Evolutionary conservation across 2,329 filamentous ascomycete species (phyloP), one percentile per base, ranked within the genome.

Genomic region (Tympanopsis confertula): DNA sequence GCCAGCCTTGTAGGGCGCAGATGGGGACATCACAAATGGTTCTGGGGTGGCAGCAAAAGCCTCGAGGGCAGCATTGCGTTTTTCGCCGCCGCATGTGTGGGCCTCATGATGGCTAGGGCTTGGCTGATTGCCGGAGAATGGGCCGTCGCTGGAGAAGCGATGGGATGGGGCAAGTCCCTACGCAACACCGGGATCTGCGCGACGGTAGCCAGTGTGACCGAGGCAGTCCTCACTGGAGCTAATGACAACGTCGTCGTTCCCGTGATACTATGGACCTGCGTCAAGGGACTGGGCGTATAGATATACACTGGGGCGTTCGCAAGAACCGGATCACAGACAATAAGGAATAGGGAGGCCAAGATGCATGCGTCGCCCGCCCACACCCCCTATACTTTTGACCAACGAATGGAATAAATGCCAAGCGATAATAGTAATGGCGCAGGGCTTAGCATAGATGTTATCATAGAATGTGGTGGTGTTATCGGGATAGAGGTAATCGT

Each of bases 181-280:
- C 76, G 78, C 4, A 91, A 89, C 52, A 77, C 82, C 10, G 65
- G 68, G 4, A 53, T 83, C 36, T 93, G 87, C 46, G 87, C 84
- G 4, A 70, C 71, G 32, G 74, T 87, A 41, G 86, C 88, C 19
- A 95, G 88, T 58, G 68, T 95, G 47, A 94, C 91, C 37, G 91
- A 98, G 63, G 88, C 91, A 18, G 89, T 95, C 35, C 63, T 98
- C 45, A 96, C 91, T 13, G 91, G 91, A 2, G 91, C 88, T 20
- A 98, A 98, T 58, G 91, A 98, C 67, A 98, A 98, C 66, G 91
- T 98, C 14, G 81, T 96, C 45, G 89, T 96, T 45, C 91, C 91
- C 3, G 77, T 98, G 40, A 78, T 94, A 37, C 62, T 98, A 43
- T 98, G 91, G 91, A 73, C 88, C 42, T 78, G 94, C 50, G 87